These are phyloP conservation scores for Oidiodendron maius DNA, from an alignment of 495 filamentous ascomycete species.

Conservation along the genomic window DNA sequence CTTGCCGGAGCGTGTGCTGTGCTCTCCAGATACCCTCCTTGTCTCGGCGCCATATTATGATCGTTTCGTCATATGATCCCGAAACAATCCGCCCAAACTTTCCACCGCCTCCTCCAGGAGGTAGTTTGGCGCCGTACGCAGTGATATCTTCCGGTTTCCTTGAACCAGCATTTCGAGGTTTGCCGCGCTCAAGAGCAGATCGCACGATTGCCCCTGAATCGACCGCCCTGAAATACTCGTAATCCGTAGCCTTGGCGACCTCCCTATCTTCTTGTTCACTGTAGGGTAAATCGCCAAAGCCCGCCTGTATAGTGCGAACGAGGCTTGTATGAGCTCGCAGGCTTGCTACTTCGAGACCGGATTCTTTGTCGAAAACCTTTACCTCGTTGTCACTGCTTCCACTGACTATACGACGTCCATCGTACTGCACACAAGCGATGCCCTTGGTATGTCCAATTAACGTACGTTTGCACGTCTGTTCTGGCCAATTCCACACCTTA, in stretches of 20 bases:
- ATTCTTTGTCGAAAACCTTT: constrained; percentile 82
- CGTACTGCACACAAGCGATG: constrained; percentile 95
- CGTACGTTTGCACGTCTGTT: constrained; percentile 66
- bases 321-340: constrained; percentile 74
- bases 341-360: constrained; percentile 81
- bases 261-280: constrained; percentile 63
- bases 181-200: constrained; percentile 34
- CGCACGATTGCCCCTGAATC: constrained; percentile 46
- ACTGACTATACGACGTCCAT: constrained; percentile 92
- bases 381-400: constrained; percentile 94
- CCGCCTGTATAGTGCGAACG: constrained; percentile 90
- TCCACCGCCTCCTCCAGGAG: constrained; percentile 83
- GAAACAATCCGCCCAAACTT: constrained; percentile 85
- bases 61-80: constrained; percentile 90
- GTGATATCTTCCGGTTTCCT: constrained; percentile 68
- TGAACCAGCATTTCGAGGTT: constrained; percentile 68
- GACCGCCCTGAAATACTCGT: constrained; percentile 63
- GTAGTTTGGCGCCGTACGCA: constrained; percentile 73
- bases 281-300: constrained; percentile 83
- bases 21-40: constrained; percentile 74
- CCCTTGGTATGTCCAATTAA: constrained; percentile 87
- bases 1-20: constrained; percentile 66
- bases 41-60: constrained; percentile 89
- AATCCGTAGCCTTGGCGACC: constrained; percentile 68
- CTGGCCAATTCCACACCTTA: constrained; percentile 88